Evolutionary conservation across 257 asterid genomes (phyloP).

Genomic region (Verbascum thapsus): DNA sequence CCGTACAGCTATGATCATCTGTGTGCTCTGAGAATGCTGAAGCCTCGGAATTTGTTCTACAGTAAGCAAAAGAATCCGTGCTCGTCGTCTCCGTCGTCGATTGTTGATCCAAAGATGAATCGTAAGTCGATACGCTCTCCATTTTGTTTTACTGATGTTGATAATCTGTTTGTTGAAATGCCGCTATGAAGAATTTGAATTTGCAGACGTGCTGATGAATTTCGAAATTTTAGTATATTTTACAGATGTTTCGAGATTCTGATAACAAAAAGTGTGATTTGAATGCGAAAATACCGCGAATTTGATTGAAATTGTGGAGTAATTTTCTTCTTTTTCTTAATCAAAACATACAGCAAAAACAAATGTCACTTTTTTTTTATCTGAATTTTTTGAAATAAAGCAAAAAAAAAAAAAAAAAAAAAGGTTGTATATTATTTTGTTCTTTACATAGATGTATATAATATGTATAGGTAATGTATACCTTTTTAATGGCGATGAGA

Average conservation of each 20-base stretch:
- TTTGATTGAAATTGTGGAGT: slow-evolving; percentile 14
- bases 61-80: slow-evolving; percentile 60
- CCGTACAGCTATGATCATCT: slow-evolving; percentile 63
- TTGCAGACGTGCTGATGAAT: not conserved
- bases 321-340: no score
- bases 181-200: not conserved
- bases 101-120: slow-evolving; percentile 56
- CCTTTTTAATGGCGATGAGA: slow-evolving; percentile 48
- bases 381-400: no score
- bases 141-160: no score
- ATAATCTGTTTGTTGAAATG: not conserved
- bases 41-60: slow-evolving; percentile 68
- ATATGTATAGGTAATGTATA: no score
- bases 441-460: slow-evolving; percentile 21
- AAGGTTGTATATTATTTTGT: slow-evolving; percentile 46
- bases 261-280: slow-evolving; percentile 30
- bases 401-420: no score
- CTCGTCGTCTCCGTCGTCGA: slow-evolving; percentile 60
- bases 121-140: slow-evolving; percentile 49
- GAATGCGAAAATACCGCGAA: slow-evolving; percentile 48
- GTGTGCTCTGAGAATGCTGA: slow-evolving; percentile 65
- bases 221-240: slow-evolving; percentile 10
- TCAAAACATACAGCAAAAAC: no score
- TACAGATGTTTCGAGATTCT: slow-evolving; percentile 34
- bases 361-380: slow-evolving; percentile 38